Percentiles rank a stretch among this genome's conserved stretches.
Evolutionary conservation across 1,284 basidiomycete genomes (phyloP).

Genomic region (Athelia psychrophila): DNA sequence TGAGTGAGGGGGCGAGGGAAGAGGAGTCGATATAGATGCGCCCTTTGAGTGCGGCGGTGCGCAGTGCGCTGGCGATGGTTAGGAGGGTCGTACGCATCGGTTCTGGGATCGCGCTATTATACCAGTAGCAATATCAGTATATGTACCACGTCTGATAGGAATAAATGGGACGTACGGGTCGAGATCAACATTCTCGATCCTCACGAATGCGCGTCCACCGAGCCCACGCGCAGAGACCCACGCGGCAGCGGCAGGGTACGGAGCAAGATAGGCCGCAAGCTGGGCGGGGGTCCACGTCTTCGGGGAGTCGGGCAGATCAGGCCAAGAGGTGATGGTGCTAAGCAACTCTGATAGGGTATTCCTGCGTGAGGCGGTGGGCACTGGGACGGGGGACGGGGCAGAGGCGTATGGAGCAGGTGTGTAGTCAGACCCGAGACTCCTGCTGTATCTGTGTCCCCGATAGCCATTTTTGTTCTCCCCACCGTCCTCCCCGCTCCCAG

Average conservation of each 20-base stretch:
- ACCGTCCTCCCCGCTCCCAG: too few relatives aligned
- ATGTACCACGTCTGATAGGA: too few relatives aligned
- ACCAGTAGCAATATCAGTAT: background rate
- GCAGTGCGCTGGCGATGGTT: slow-evolving; percentile 20
- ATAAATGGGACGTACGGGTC: too few relatives aligned
- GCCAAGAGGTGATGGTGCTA: background rate
- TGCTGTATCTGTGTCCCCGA: too few relatives aligned
- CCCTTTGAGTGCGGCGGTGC: slow-evolving; percentile 19
- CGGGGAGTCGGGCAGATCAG: slow-evolving; percentile 16
- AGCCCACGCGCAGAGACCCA: background rate
- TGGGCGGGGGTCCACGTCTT: slow-evolving; percentile 21
- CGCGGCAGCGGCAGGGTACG: slow-evolving; percentile 6
- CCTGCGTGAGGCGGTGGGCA: slow-evolving; percentile 10
- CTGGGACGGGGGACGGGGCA: too few relatives aligned
- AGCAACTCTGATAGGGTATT: background rate
- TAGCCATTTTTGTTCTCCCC: too few relatives aligned
- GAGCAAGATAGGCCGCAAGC: slow-evolving; percentile 19
- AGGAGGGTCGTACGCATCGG: slow-evolving; percentile 17
- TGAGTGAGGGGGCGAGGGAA: slow-evolving; percentile 12
- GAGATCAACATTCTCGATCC: background rate
- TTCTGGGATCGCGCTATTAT: slow-evolving; percentile 20
- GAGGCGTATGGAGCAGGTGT: too few relatives aligned
- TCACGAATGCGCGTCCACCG: slow-evolving; percentile 1
- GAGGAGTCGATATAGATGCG: slow-evolving; percentile 21
- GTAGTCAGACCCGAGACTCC: too few relatives aligned